These are phyloP conservation scores for Aspergillus fumigatus DNA, from an alignment of 2,329 filamentous ascomycete genomes.

Conservation along the genomic window DNA sequence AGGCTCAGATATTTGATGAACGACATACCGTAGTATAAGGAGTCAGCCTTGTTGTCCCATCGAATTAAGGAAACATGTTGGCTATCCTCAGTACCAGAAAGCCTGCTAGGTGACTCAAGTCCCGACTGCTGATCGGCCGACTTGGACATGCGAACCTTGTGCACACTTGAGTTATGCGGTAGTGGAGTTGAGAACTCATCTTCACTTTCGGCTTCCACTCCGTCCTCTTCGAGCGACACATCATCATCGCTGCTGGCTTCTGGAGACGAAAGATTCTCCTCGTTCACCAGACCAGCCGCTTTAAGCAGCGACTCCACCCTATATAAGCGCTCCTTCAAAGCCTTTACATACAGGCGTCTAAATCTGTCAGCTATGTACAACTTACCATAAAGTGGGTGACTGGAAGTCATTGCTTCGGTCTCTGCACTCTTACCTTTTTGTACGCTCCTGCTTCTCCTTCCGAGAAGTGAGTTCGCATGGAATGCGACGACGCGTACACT, in stretches of 20 bases:
- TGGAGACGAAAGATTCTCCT: constrained; percentile 64
- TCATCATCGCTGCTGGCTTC: constrained; percentile 20
- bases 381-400: not conserved
- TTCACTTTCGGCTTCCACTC: constrained; percentile 22
- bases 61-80: constrained; percentile 74
- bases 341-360: constrained; percentile 90
- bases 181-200: constrained; percentile 39
- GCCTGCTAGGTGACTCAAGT: constrained; percentile 16
- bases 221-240: constrained; percentile 12
- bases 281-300: constrained; percentile 74
- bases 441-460: constrained; percentile 86
- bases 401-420: not conserved
- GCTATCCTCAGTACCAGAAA: constrained; percentile 39
- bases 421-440: constrained; percentile 65
- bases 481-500: constrained; percentile 92
- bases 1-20: not conserved
- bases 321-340: constrained; percentile 83
- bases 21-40: constrained; percentile 64
- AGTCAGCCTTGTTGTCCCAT: constrained; percentile 83
- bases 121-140: constrained; percentile 18
- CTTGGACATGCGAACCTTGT: not conserved
- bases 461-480: constrained; percentile 90
- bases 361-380: constrained; percentile 3
- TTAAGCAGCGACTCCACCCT: constrained; percentile 84
- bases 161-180: constrained; percentile 20